A percentile compares a stretch with the other conserved stretches of the same genome.
Evolutionary conservation across 345 rosid species (phyloP).

Genomic region (Toxicodendron radicans): DNA sequence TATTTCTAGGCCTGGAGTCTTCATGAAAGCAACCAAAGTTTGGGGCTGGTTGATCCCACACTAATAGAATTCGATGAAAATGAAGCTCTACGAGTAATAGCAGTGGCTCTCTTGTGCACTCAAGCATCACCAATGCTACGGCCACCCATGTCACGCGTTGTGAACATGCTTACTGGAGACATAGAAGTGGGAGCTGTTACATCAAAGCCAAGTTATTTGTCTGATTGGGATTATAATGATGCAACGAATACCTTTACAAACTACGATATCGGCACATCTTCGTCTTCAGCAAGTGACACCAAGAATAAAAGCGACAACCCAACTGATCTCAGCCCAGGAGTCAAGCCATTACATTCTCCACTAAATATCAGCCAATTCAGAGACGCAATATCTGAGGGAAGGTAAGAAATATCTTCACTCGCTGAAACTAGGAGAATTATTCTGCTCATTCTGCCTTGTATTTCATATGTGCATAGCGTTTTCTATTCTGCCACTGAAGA

Average conservation of each 20-base stretch:
- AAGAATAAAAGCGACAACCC: constrained; percentile 2
- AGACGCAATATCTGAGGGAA: not conserved
- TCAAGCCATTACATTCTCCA: not conserved
- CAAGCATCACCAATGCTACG: constrained; percentile 32
- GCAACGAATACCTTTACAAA: constrained; percentile 10
- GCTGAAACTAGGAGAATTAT: not conserved
- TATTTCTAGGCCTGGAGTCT: constrained; percentile 12
- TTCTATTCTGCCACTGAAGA: not conserved
- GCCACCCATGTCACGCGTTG: constrained; percentile 37
- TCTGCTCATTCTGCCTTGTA: not conserved
- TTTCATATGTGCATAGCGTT: not conserved
- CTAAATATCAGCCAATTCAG: not conserved
- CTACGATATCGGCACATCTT: constrained; percentile 1
- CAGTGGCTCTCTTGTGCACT: constrained; percentile 38
- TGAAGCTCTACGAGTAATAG: constrained; percentile 29
- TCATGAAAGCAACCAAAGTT: constrained; percentile 27
- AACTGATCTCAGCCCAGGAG: not conserved
- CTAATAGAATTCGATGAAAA: constrained; percentile 20
- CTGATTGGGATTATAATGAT: constrained; percentile 30
- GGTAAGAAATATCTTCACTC: constrained; percentile 6
- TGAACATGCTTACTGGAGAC: constrained; percentile 36
- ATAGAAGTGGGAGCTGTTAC: constrained; percentile 25
- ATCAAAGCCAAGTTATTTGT: constrained; percentile 35
- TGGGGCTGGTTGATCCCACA: constrained; percentile 27
- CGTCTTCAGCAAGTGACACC: not conserved